phyloP scores from a whole-genome alignment of 192 early-diverging fungal species.

The Gaertneriomyces sp. region DNA sequence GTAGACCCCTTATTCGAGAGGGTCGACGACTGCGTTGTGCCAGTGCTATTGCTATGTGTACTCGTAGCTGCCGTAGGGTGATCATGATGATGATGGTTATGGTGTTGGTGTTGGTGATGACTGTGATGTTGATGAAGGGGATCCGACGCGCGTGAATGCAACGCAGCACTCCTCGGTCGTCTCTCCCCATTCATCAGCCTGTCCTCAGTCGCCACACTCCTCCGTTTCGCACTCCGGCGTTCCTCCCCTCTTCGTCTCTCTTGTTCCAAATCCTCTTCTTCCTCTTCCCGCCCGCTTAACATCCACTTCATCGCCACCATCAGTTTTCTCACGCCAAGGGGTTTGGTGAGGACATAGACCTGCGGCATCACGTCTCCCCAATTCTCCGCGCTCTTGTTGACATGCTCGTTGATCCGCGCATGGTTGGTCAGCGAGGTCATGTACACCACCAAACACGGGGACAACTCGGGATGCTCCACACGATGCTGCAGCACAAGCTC shows the following conservation, averaged over 20 bases:
- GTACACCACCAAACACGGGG: constrained; percentile 16
- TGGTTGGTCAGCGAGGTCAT: constrained; percentile 28
- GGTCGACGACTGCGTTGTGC: not conserved
- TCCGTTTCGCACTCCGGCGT: not conserved
- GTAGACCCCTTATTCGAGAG: not conserved
- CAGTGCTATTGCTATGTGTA: not conserved
- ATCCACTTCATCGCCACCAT: constrained; percentile 23
- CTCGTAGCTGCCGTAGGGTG: not conserved
- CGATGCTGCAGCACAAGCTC: constrained; percentile 29
- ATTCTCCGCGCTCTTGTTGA: constrained; percentile 17
- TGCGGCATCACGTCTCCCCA: constrained; percentile 24
- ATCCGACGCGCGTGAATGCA: too few relatives aligned
- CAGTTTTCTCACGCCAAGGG: constrained; percentile 19
- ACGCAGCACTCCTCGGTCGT: too few relatives aligned
- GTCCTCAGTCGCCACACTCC: not conserved
- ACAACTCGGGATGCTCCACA: constrained; percentile 7
- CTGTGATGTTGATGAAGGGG: too few relatives aligned
- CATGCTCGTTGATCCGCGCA: constrained; percentile 30
- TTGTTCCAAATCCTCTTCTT: constrained; percentile 1
- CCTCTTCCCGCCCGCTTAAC: constrained; percentile 20
- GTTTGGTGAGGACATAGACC: constrained; percentile 28
- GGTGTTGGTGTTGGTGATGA: too few relatives aligned
- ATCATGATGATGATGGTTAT: too few relatives aligned
- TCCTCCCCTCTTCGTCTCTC: not conserved
- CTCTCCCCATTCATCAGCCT: not conserved